A percentile compares a stretch with the other conserved stretches of the same genome.
Evolutionary conservation across 306 rosid genomes (phyloP).

Genomic region (Cyclanthera cordifolia): DNA sequence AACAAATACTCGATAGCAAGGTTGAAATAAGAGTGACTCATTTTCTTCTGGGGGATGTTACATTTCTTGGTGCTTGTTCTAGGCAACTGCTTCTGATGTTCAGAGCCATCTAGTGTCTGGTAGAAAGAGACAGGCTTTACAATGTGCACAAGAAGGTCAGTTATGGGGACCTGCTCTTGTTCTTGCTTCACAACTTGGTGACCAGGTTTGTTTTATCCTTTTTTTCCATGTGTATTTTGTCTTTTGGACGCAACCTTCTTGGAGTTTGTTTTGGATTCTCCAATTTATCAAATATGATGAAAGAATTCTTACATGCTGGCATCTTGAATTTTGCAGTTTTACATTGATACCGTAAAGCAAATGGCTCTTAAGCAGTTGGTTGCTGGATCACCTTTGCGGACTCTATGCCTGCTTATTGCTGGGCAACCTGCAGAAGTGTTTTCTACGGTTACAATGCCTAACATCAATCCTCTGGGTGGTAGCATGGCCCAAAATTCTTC

Average conservation of each 20-base stretch:
- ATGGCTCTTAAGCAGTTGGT: constrained; percentile 74
- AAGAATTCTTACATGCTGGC: constrained; percentile 1
- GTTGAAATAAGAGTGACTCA: neutral
- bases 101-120: constrained; percentile 83
- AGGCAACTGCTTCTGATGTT: constrained; percentile 86
- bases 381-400: constrained; percentile 86
- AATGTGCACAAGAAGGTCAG: constrained; percentile 83
- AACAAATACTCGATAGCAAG: neutral
- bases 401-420: constrained; percentile 84
- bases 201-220: constrained; percentile 44
- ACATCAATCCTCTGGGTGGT: constrained; percentile 26
- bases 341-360: constrained; percentile 84
- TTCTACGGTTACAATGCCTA: constrained; percentile 25
- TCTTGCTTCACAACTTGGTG: constrained; percentile 90
- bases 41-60: constrained; percentile 8
- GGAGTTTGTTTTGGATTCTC: neutral
- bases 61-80: constrained; percentile 23
- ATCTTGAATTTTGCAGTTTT: constrained; percentile 49
- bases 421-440: constrained; percentile 92
- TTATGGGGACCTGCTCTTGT: constrained; percentile 98
- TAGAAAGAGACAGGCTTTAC: constrained; percentile 78
- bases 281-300: neutral
- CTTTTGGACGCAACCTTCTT: neutral
- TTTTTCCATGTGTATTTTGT: neutral
- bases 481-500: constrained; percentile 35